Evolutionary conservation across 108 stramenopile species (phyloP), one percentile per base, ranked within the genome.

Genomic region (Pseudonitzschia delicatissima): DNA sequence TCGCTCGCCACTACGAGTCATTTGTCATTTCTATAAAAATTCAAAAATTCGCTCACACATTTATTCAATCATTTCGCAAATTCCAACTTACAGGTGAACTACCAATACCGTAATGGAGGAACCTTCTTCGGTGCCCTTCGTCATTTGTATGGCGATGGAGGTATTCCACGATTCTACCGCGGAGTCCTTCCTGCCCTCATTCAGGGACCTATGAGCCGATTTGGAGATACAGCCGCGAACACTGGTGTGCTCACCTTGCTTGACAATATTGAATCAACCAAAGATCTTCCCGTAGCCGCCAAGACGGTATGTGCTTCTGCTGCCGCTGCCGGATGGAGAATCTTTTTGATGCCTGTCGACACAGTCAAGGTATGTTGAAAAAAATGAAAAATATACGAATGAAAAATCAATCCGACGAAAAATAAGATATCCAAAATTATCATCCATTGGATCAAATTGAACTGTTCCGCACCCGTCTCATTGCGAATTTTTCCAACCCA

Each of bases 211-310:
- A 64, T 98, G 7, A 82, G 79, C 50, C 90, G 98, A 11, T 99
- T 99, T 78, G 98, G 98, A 33, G 98, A 99, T 74, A 99, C 98
- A 18, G 96, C 97, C 5, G 95, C 96, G 78, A 99, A 99, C 68
- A 97, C 96, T 0, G 92, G 96, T 11, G 82, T 95, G 52, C 63
- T 99, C 67, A 92, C 95, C 0, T 57, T 91, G 40, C 57, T 99
- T 69, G 81, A 97, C 65, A 77, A 73, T 9, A 69, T 91, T 42
- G 96, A 96, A 31, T 52, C 68, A 0, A 98, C 96, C 67, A 88
- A 80, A 66, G 79, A 88, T 67, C 42, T 93, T 37, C 94, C 92
- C 57, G 88, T 96, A 0, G 89, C 80, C 15, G 80, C 94, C 57
- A 97, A 98, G 82, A 97, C 98, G 20, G 87, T 74, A 3, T 71